These are phyloP conservation scores for Globisporangium yorkense DNA, from an alignment of 352 stramenopile genomes.

Conservation along the genomic window DNA sequence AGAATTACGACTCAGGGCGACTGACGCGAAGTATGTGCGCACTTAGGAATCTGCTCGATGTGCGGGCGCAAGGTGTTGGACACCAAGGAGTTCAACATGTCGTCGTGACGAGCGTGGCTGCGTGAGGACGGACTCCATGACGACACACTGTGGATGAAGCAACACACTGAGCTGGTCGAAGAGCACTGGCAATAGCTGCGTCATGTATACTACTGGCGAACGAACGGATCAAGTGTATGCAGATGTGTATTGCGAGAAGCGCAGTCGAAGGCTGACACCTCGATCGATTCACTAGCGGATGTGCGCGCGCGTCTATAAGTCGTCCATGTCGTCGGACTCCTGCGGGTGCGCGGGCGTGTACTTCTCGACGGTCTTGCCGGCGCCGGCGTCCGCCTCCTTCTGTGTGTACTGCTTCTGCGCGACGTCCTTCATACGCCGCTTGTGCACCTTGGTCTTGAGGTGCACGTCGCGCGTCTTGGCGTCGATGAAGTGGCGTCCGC, in stretches of 20 bases:
- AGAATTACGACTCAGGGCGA: neutral
- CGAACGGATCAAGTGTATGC: no score
- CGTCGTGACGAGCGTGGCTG: slow-evolving; percentile 3
- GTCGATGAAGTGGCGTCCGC: slow-evolving; percentile 82
- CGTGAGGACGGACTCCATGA: neutral
- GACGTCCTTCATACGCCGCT: slow-evolving; percentile 86
- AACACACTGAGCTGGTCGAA: no score
- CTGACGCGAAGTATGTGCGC: neutral
- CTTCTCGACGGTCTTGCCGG: slow-evolving; percentile 66
- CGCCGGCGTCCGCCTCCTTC: slow-evolving; percentile 69
- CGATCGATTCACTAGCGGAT: neutral
- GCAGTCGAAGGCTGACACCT: no score
- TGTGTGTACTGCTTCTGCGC: slow-evolving; percentile 87
- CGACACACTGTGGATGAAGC: neutral
- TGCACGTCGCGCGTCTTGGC: slow-evolving; percentile 73
- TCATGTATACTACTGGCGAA: no score
- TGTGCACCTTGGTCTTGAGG: slow-evolving; percentile 83
- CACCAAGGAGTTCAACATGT: slow-evolving; percentile 70
- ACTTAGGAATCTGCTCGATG: slow-evolving; percentile 55
- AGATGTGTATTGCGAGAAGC: no score
- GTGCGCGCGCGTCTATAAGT: slow-evolving; percentile 34
- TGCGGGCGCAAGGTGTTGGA: slow-evolving; percentile 57
- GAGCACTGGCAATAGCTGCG: no score
- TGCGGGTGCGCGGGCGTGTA: slow-evolving; percentile 60
- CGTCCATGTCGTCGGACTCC: slow-evolving; percentile 44